Conservation (phyloP, 352 stramenopile species). For the Phytopythium delawarense region DNA sequence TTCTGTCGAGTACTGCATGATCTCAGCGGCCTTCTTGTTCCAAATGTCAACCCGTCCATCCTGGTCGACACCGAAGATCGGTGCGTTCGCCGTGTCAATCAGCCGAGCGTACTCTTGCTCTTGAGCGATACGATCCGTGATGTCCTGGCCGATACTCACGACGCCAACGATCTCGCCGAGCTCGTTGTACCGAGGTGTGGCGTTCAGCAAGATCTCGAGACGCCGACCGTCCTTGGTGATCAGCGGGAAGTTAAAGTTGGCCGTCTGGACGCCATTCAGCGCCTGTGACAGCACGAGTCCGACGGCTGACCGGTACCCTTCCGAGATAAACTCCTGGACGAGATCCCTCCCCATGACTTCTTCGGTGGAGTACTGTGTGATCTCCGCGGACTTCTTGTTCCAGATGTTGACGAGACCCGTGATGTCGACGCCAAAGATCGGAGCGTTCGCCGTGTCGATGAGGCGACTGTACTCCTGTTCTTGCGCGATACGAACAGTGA, state of each 20-base stretch:
- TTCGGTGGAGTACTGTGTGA: constrained; percentile 83
- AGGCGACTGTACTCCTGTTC: constrained; percentile 85
- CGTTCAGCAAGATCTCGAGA: constrained; percentile 79
- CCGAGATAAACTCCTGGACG: constrained; percentile 87
- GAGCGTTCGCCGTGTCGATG: constrained; percentile 86
- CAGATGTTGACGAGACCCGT: constrained; percentile 81
- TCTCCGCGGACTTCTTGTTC: constrained; percentile 89
- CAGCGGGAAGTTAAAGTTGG: constrained; percentile 84
- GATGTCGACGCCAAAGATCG: constrained; percentile 86
- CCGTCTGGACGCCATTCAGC: constrained; percentile 62
- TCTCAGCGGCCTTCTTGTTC: constrained; percentile 90
- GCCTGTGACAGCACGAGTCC: constrained; percentile 62
- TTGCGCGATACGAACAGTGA: constrained; percentile 79
- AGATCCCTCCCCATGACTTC: constrained; percentile 89
- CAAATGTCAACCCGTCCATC: constrained; percentile 85
- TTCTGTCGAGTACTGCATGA: constrained; percentile 86
- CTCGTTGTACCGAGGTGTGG: constrained; percentile 72
- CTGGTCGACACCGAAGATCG: constrained; percentile 87
- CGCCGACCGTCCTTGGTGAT: constrained; percentile 71
- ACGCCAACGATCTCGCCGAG: constrained; percentile 71
- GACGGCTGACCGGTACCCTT: constrained; percentile 62
- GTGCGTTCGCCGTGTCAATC: constrained; percentile 88
- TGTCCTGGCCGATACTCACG: constrained; percentile 84
- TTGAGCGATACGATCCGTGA: constrained; percentile 86
- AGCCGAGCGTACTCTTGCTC: constrained; percentile 86